Evolutionary conservation across 768 basidiomycete species (phyloP), one percentile per base, ranked within the genome.

Genomic region (Thelephora aurantiotincta): DNA sequence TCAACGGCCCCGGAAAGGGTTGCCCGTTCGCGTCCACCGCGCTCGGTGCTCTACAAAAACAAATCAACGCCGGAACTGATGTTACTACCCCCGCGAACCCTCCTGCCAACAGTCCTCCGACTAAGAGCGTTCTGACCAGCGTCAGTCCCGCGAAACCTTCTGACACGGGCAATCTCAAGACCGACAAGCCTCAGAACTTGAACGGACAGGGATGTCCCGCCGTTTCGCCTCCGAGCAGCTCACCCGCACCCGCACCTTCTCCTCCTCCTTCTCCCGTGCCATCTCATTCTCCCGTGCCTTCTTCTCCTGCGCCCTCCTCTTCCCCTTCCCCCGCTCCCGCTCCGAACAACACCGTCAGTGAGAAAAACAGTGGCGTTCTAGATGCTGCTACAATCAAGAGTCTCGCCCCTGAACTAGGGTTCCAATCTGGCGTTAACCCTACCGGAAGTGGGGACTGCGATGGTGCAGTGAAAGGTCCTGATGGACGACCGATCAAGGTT

Each of bases 151-250:
- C 26, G 26, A 30, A 30, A n/a, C n/a, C n/a, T 12, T 88, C 82
- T 70, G 83, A 82, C 2, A 72, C 72, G 1, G 80, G 77, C 54
- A 64, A 68, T 52, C 75, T 73, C 5, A 68, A 65, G 48, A 61
- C 59, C 6, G 74, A 75, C 43, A 68, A 76, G 56, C 60, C 86
- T n/a, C 84, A 87, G 64, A 87, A 86, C 60, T 59, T 86, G 36
- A 65, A 70, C 44, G 83, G 82, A 35, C 60, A 68, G 5, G 84
- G 82, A 12, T 85, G 80, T 58, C 82, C 82, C 5, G 72, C 74
- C 12, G 73, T 72, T 1, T 70, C 79, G 7, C 80, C 82, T 51
- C n/a, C n/a, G n/a, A n/a, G n/a, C n/a, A n/a, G n/a, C n/a, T n/a
- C n/a, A n/a, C n/a, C n/a, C n/a, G n/a, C n/a, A n/a, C n/a, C n/a